A percentile compares a stretch with the other conserved stretches of the same genome.
Conservation (phyloP, 108 stramenopile genomes). For the Skeletonema grethae region DNA sequence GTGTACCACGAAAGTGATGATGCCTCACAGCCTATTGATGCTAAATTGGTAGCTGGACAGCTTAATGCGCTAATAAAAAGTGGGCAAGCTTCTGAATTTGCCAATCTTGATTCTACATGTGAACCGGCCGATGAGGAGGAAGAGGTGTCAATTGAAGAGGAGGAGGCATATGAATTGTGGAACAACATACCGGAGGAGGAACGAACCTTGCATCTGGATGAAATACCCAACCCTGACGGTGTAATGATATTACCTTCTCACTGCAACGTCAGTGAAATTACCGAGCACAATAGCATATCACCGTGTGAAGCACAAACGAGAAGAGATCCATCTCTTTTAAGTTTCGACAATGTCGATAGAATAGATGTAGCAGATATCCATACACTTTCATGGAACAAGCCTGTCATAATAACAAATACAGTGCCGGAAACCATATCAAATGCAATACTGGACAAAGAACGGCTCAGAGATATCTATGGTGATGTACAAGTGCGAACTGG, state of each 20-base stretch:
- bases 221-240: slow-evolving; percentile 35
- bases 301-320: slow-evolving; percentile 32
- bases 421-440: slow-evolving; percentile 1
- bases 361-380: slow-evolving; percentile 12
- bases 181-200: slow-evolving; percentile 20
- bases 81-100: slow-evolving; percentile 3
- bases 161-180: slow-evolving; percentile 34
- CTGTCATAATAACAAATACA: slow-evolving; percentile 24
- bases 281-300: neutral
- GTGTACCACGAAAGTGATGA: neutral
- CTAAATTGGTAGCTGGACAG: neutral
- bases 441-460: slow-evolving; percentile 5
- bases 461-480: neutral
- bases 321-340: slow-evolving; percentile 38
- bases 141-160: slow-evolving; percentile 28
- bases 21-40: neutral
- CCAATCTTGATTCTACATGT: slow-evolving; percentile 14
- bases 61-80: slow-evolving; percentile 10
- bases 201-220: slow-evolving; percentile 30
- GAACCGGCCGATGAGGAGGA: slow-evolving; percentile 22
- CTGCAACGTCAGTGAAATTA: neutral
- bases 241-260: slow-evolving; percentile 26
- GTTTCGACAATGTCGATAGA: slow-evolving; percentile 36
- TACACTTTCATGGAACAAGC: slow-evolving; percentile 12
- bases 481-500: slow-evolving; percentile 44